Evolutionary conservation across 2,329 filamentous ascomycete genomes (phyloP).

Genomic region (Pyricularia sp.): DNA sequence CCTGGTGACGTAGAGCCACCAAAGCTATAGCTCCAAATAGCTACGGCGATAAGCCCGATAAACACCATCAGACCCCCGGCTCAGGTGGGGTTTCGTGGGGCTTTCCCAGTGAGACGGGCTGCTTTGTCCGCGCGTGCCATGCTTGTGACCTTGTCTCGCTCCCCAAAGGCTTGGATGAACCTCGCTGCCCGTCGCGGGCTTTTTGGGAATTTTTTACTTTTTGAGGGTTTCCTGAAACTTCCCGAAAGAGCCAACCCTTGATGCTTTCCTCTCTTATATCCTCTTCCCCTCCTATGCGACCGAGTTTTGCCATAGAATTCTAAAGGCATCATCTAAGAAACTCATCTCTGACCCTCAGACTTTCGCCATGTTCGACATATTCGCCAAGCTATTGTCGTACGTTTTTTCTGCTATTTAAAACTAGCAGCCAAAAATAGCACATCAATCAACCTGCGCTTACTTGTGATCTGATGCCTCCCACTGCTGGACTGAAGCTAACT

Average conservation of each 20-base stretch:
- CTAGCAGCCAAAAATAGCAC: conserved; percentile 5
- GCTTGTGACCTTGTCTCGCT: not conserved
- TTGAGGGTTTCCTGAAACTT: not conserved
- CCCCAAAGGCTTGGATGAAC: not conserved
- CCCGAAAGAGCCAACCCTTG: not conserved
- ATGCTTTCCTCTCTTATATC: not conserved
- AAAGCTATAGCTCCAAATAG: not conserved
- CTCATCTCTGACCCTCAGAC: not conserved
- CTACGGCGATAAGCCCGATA: not conserved
- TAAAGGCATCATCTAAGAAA: not conserved
- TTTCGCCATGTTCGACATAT: conserved; percentile 56
- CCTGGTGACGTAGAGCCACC: not conserved
- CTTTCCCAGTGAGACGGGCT: not conserved
- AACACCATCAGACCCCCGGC: not conserved
- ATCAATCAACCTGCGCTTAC: conserved; percentile 13
- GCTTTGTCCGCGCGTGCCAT: not conserved
- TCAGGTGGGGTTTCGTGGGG: not conserved
- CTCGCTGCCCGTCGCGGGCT: not conserved
- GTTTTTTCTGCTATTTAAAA: conserved; percentile 21
- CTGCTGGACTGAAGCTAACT: conserved; percentile 8
- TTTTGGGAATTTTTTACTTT: not conserved
- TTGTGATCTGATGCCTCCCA: not conserved
- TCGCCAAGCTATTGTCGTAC: conserved; percentile 71
- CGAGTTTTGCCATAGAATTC: not conserved
- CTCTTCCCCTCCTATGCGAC: not conserved